Conservation (phyloP, 345 rosid genomes). For the Syzygium oleosum region DNA sequence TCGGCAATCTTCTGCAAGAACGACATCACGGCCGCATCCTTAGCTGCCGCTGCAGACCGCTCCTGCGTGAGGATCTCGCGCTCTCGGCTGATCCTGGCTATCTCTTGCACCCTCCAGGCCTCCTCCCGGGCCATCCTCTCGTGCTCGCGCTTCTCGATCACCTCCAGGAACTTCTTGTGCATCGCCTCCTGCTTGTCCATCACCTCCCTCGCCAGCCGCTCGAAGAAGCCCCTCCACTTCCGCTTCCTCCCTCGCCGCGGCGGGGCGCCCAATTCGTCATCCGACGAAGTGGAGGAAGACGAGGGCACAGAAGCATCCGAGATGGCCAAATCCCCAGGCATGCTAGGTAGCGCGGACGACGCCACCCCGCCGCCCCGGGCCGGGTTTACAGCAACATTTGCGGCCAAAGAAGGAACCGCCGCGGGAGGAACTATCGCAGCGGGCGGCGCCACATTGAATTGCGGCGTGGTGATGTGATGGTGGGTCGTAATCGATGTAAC, state of each 20-base stretch:
- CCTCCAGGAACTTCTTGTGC: conserved; percentile 70
- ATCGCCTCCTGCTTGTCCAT: conserved; percentile 61
- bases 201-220: conserved; percentile 59
- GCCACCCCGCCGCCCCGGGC: not conserved
- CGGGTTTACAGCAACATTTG: not conserved
- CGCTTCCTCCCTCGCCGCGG: conserved; percentile 24
- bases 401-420: not conserved
- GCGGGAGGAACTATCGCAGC: conserved; percentile 13
- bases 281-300: conserved; percentile 3
- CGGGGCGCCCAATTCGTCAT: not conserved
- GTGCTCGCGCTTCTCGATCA: conserved; percentile 59
- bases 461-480: not conserved
- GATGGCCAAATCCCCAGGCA: not conserved
- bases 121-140: conserved; percentile 67
- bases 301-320: not conserved
- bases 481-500: not conserved
- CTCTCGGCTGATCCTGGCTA: conserved; percentile 51
- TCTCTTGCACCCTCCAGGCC: conserved; percentile 73
- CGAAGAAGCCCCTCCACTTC: conserved; percentile 60
- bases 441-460: not conserved
- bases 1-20: conserved; percentile 65
- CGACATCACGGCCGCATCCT: conserved; percentile 68
- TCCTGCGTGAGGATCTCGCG: conserved; percentile 66
- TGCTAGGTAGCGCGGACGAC: not conserved
- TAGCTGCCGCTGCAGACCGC: conserved; percentile 57